Evolutionary conservation across 176 grass and related monocot species (phyloP).

Genomic region (bread wheat (Triticum aestivum)): DNA sequence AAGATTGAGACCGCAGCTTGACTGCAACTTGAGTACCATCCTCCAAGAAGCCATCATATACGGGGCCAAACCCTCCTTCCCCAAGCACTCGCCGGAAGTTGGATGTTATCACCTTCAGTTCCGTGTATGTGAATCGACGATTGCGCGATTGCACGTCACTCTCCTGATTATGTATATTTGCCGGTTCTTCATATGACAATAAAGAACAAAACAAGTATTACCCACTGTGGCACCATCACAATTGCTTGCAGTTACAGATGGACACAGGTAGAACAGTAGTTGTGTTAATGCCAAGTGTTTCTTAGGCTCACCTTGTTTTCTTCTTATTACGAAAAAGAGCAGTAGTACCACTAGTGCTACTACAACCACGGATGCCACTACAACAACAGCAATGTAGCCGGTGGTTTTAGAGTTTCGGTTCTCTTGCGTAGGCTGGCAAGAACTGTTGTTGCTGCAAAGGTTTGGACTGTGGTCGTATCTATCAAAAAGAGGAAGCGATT

Average conservation of each 20-base stretch:
- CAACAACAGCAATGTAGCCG: constrained; percentile 33
- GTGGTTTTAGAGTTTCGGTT: constrained; percentile 26
- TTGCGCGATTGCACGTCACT: constrained; percentile 10
- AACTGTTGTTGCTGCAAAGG: constrained; percentile 39
- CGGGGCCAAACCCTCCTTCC: constrained; percentile 64
- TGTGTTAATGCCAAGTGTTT: background rate
- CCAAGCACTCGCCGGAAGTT: constrained; percentile 58
- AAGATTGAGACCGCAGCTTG: constrained; percentile 50
- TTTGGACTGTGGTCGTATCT: constrained; percentile 41
- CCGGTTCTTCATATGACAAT: background rate
- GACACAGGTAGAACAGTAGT: background rate
- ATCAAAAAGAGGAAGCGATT: background rate
- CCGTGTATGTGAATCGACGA: constrained; percentile 53
- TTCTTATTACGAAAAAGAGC: constrained; percentile 17
- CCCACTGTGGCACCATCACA: background rate
- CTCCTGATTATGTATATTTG: constrained; percentile 3
- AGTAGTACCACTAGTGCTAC: constrained; percentile 8
- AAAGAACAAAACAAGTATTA: background rate
- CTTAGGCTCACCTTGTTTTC: constrained; percentile 21
- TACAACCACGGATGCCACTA: constrained; percentile 25
- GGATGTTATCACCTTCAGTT: constrained; percentile 53
- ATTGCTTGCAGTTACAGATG: background rate
- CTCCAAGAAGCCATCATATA: constrained; percentile 58
- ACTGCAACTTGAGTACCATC: constrained; percentile 71
- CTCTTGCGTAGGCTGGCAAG: constrained; percentile 23